A percentile compares a stretch with the other conserved stretches of the same genome.
Evolutionary conservation across 2,329 filamentous ascomycete genomes (phyloP).

Genomic region (Fusarium agapanthi): DNA sequence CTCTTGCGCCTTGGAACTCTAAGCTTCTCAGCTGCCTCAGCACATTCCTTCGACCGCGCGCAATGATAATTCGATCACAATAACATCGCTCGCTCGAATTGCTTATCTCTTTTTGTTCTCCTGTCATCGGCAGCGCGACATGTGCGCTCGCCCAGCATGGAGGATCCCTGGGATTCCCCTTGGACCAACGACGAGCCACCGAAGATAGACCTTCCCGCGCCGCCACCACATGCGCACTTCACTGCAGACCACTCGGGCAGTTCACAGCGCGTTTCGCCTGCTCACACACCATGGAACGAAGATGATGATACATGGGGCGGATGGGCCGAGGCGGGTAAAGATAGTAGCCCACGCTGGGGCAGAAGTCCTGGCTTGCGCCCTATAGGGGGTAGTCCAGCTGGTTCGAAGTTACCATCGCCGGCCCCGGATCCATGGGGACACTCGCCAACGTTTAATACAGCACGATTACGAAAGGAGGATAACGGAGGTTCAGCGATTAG

Average conservation of each 20-base stretch:
- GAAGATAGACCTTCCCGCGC: conserved; percentile 49
- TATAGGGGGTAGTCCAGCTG: conserved; percentile 35
- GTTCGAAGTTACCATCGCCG: conserved; percentile 43
- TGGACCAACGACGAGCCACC: conserved; percentile 56
- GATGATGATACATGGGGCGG: conserved; percentile 49
- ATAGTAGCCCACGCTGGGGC: conserved; percentile 45
- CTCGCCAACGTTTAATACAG: conserved; percentile 28
- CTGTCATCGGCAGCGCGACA: conserved; percentile 42
- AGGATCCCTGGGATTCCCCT: conserved; percentile 71
- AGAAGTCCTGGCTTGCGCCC: conserved; percentile 47
- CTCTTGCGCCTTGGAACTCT: conserved; percentile 20
- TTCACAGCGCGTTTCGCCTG: conserved; percentile 38
- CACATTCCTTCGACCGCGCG: conserved; percentile 18
- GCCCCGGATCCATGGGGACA: conserved; percentile 41
- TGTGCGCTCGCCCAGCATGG: conserved; percentile 57
- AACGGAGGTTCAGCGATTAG: conserved; percentile 45
- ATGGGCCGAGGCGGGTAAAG: conserved; percentile 46
- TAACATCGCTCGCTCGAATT: conserved; percentile 11
- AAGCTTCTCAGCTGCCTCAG: conserved; percentile 16
- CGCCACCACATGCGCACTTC: conserved; percentile 46
- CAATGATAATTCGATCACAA: conserved; percentile 32
- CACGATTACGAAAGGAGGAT: conserved; percentile 27
- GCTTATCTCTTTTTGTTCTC: neutral
- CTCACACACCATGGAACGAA: conserved; percentile 45
- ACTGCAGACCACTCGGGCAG: conserved; percentile 37